phyloP scores from a whole-genome alignment of 2,329 filamentous ascomycete genomes.

The Aspergillus texensis region DNA sequence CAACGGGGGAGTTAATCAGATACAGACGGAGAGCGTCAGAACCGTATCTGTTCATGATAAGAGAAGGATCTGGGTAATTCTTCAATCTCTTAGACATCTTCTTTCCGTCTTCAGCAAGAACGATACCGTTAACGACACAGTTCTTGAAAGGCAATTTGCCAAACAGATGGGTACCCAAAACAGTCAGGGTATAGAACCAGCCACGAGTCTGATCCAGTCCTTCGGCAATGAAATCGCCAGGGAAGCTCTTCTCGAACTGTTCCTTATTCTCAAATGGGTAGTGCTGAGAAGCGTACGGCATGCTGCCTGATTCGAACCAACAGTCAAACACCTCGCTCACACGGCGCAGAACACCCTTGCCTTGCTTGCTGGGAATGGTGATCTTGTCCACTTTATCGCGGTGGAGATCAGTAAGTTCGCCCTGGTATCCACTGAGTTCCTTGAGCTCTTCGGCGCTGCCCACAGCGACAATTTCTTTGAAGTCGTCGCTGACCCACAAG shows the following conservation, averaged over 20 bases:
- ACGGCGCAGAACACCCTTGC: slow-evolving; percentile 79
- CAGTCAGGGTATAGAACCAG: slow-evolving; percentile 94
- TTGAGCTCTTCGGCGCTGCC: slow-evolving; percentile 84
- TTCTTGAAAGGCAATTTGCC: slow-evolving; percentile 87
- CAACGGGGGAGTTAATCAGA: slow-evolving; percentile 94
- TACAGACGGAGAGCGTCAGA: slow-evolving; percentile 93
- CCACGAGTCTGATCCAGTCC: slow-evolving; percentile 91
- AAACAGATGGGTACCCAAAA: slow-evolving; percentile 86
- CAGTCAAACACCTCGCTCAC: slow-evolving; percentile 93
- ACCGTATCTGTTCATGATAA: slow-evolving; percentile 85
- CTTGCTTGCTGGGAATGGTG: slow-evolving; percentile 86
- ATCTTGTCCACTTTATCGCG: slow-evolving; percentile 92
- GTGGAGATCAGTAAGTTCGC: slow-evolving; percentile 82
- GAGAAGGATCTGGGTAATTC: slow-evolving; percentile 86
- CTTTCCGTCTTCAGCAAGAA: slow-evolving; percentile 91
- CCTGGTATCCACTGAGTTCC: slow-evolving; percentile 81
- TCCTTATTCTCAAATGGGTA: slow-evolving; percentile 91
- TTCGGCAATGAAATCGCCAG: slow-evolving; percentile 92
- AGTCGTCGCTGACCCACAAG: slow-evolving; percentile 87
- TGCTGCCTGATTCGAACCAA: slow-evolving; percentile 95
- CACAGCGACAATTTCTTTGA: slow-evolving; percentile 82
- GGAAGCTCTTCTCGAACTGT: slow-evolving; percentile 77
- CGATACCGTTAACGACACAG: slow-evolving; percentile 94
- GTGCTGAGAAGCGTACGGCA: slow-evolving; percentile 90
- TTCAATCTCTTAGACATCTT: slow-evolving; percentile 98